phyloP scores from a whole-genome alignment of 1,284 basidiomycete genomes.

The Phellinidium pouzarii region DNA sequence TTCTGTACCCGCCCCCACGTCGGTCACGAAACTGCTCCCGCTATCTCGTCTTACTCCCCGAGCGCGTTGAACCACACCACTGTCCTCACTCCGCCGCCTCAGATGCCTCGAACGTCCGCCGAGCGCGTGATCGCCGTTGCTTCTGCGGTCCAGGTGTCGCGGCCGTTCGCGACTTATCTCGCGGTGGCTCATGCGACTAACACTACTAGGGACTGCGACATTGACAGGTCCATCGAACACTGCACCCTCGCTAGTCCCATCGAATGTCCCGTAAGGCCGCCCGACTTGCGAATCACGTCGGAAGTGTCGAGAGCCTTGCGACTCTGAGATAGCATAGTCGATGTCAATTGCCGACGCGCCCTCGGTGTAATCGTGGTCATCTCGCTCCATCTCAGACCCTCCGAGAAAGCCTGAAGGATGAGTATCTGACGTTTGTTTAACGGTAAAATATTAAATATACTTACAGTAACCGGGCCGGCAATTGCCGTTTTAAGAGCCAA shows the following conservation, averaged over 20 bases:
- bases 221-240: slow-evolving; percentile 76
- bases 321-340: slow-evolving; percentile 39
- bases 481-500: no score
- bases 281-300: slow-evolving; percentile 64
- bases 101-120: slow-evolving; percentile 24
- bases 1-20: slow-evolving; percentile 21
- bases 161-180: slow-evolving; percentile 33
- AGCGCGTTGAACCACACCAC: slow-evolving; percentile 16
- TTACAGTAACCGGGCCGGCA: no score
- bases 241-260: slow-evolving; percentile 27
- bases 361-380: slow-evolving; percentile 67
- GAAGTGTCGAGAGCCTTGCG: slow-evolving; percentile 32
- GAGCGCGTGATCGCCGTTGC: slow-evolving; percentile 39
- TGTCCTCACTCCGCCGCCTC: slow-evolving; percentile 25
- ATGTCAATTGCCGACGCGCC: slow-evolving; percentile 75
- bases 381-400: slow-evolving; percentile 12
- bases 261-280: slow-evolving; percentile 46
- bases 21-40: slow-evolving; percentile 2
- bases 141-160: slow-evolving; percentile 32
- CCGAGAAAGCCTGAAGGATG: no score
- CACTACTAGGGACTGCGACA: slow-evolving; percentile 63
- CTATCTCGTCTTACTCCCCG: slow-evolving; percentile 1
- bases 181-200: slow-evolving; percentile 67
- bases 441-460: no score
- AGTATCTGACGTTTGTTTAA: no score